Evolutionary conservation across 108 stramenopile species (phyloP), one percentile per base, ranked within the genome.

Genomic region (Asterionellopsis glacialis): DNA sequence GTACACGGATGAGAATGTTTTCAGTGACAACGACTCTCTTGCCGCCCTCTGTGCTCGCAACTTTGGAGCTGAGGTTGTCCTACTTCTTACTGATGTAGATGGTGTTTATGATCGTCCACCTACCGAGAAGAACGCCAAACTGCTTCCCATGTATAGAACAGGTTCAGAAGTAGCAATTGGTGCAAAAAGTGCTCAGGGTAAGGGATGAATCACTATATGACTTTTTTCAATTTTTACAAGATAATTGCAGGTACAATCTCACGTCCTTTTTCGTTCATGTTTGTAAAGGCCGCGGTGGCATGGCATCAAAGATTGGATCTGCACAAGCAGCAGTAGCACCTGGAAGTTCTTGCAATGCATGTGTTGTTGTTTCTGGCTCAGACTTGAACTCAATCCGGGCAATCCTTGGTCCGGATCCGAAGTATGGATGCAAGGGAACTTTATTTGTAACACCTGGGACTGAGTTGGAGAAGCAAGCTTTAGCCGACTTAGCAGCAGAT

Each of bases 21-120:
- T 98, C 74, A 88, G 83, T 45, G 97, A 98, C 69, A 98, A 98
- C 56, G 97, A 98, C 74, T 92, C 89, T 19, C 66, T 98, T 39
- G 97, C 97, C 19, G 87, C 94, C 1, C 71, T 98, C 5, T 92
- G 96, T 61, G 94, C 93, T 6, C 62, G 88, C 51, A 76, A 55
- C 64, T 94, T 96, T 68, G 80, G 57, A 26, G 95, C 94, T 10
- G 86, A 93, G 64, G 83, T 94, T 11, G 71, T 94, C 39, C 61
- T 98, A 24, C 50, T 98, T 45, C 73, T 98, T 51, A 98, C 97
- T 1, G 97, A 98, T 64, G 97, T 98, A 2, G 83, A 93, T 26
- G 97, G 96, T 11, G 94, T 98, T 1, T 98, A 79, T 73, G 93
- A 96, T 56, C 85, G 73, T 45, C 90, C 93, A 14, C 97, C 97